Evolutionary conservation across 2,329 filamentous ascomycete species (phyloP), one percentile per base, ranked within the genome.

Genomic region (Fusarium haematococcum): DNA sequence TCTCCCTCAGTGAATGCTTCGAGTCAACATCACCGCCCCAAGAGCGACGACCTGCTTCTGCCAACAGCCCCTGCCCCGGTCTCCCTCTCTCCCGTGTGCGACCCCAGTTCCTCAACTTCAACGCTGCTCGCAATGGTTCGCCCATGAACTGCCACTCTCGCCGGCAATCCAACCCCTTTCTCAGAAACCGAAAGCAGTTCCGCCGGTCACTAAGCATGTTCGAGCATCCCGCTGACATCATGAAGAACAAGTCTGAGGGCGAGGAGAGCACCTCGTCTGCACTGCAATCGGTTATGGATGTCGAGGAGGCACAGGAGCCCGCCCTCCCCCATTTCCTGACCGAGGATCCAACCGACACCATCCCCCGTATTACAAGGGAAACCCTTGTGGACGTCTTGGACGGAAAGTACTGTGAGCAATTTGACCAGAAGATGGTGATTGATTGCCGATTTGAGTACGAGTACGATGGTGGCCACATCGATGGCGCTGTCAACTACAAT

Each of bases 361-460:
- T 99, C 74, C 97, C 97, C 63, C 92, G 97, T 74, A 98, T 99
- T 80, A 91, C 91, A 66, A 92, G 92, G 80, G 88, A 91, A 59
- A 98, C 95, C 4, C 89, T 99, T 81, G 85, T 98, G 65, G 90
- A 95, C n/a, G 90, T 99, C 39, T 88, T 99, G 71, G 93, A 98
- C 82, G 95, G 95, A 70, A 93, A 94, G 77, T 98, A 92, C 84
- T 90, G 91, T 78, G 88, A 92, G 30, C 83, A 90, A 27, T 98
- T 94, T 82, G 91, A 95, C 69, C 90, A 95, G 81, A 92, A 94
- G 81, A 90, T 97, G 83, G 89, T 99, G 79, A 93, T 99, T 79
- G 97, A 99, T 83, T 99, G 97, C 83, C 94, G 97, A 23, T 99
- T 99, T 81, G 97, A 99, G 87, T 99, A 99, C 83, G 97, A 99